Evolutionary conservation across 2,329 filamentous ascomycete species (phyloP).

Genomic region (Domatiomyces catenatus): DNA sequence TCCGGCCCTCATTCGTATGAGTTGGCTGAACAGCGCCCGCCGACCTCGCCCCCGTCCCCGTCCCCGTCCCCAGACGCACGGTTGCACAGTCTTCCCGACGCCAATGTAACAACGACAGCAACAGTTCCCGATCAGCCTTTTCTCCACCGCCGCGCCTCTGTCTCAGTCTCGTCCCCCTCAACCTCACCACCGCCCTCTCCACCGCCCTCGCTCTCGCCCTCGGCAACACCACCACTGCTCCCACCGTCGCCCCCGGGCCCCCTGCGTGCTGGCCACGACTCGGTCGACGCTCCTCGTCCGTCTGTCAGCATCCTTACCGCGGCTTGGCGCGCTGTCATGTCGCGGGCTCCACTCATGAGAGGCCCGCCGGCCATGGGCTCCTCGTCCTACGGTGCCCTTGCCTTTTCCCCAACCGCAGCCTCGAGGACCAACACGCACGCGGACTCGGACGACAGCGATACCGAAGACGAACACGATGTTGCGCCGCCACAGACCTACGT

Average conservation of each 20-base stretch:
- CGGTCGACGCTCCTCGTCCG: neutral
- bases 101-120: neutral
- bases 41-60: neutral
- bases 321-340: conserved; percentile 25
- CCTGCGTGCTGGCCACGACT: neutral
- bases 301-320: neutral
- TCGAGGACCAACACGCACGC: conserved; percentile 16
- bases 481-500: neutral
- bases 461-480: conserved; percentile 1
- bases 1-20: neutral
- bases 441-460: neutral
- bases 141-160: neutral
- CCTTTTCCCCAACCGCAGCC: conserved; percentile 13
- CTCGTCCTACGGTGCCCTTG: conserved; percentile 46
- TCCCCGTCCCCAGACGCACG: no score
- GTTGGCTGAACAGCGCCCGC: neutral
- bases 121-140: neutral
- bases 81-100: neutral
- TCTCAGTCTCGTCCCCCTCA: neutral
- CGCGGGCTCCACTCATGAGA: conserved; percentile 41
- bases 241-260: neutral
- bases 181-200: neutral
- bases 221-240: neutral
- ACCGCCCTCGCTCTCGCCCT: neutral
- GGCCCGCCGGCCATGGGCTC: conserved; percentile 46